These are phyloP conservation scores for Umbelopsis sp. DNA, from an alignment of 371 early-diverging fungal genomes.

Conservation along the genomic window DNA sequence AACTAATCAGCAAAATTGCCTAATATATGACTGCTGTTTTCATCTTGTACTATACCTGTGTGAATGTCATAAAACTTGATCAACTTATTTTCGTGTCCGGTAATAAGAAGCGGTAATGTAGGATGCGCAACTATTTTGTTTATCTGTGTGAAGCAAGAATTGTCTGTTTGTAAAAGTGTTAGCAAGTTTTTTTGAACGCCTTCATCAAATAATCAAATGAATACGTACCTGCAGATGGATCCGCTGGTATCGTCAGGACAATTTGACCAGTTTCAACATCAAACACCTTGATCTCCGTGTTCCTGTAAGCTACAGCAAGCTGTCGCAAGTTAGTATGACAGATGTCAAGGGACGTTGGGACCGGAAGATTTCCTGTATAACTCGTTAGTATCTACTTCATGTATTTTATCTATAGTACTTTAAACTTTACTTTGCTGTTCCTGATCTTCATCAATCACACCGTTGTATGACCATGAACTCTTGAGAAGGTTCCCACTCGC, in stretches of 20 bases:
- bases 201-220: neutral
- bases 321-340: slow-evolving; percentile 60
- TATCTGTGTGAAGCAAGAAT: slow-evolving; percentile 72
- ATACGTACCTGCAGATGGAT: slow-evolving; percentile 4
- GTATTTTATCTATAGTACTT: no score
- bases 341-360: slow-evolving; percentile 77
- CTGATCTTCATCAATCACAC: slow-evolving; percentile 22
- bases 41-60: slow-evolving; percentile 50
- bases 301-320: slow-evolving; percentile 70
- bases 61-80: slow-evolving; percentile 81
- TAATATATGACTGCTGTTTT: neutral
- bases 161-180: slow-evolving; percentile 48
- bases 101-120: slow-evolving; percentile 69
- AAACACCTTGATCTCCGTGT: slow-evolving; percentile 68
- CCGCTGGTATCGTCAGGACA: slow-evolving; percentile 43
- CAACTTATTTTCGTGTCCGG: slow-evolving; percentile 81
- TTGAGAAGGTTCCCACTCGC: slow-evolving; percentile 47
- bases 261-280: slow-evolving; percentile 80
- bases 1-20: neutral
- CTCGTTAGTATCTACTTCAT: neutral
- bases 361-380: slow-evolving; percentile 24
- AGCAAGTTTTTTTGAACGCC: slow-evolving; percentile 1
- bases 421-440: neutral
- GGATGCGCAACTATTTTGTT: slow-evolving; percentile 80
- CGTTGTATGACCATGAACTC: slow-evolving; percentile 54